phyloP scores from a whole-genome alignment of 2,329 filamentous ascomycete genomes.

The Ceratocystis smalleyi region DNA sequence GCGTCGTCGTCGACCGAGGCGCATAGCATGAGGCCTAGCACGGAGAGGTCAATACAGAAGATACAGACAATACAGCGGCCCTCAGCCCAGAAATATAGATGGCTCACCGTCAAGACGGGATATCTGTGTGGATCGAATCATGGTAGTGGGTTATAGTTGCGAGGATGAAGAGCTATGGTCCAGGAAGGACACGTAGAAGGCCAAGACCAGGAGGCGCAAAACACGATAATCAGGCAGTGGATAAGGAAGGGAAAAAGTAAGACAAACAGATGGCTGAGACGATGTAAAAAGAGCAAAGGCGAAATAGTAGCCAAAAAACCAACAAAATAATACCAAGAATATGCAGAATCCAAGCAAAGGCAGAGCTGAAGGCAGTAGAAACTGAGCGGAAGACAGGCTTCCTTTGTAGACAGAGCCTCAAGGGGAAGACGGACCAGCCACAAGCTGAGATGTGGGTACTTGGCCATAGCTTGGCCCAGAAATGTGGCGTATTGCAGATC shows the following conservation, averaged over 20 bases:
- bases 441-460: too few species aligned
- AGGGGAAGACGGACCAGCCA: too few species aligned
- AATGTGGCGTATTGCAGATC: too few species aligned
- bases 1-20: slow-evolving; percentile 87
- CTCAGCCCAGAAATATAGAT: neutral
- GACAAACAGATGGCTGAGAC: neutral
- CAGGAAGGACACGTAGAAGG: neutral
- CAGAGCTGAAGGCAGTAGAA: too few species aligned
- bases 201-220: neutral
- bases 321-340: too few species aligned
- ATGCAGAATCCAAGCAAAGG: too few species aligned
- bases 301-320: too few species aligned
- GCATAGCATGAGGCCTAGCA: slow-evolving; percentile 75
- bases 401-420: too few species aligned
- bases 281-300: neutral
- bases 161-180: neutral
- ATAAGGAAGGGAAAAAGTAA: neutral
- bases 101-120: slow-evolving; percentile 68
- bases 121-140: slow-evolving; percentile 91
- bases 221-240: neutral
- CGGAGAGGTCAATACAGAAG: slow-evolving; percentile 7
- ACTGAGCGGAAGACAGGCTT: too few species aligned
- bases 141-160: slow-evolving; percentile 25
- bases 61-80: slow-evolving; percentile 5
- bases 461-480: too few species aligned